These are phyloP conservation scores for Myxozyma nipponensis DNA, from an alignment of 805 yeast species.

Conservation along the genomic window DNA sequence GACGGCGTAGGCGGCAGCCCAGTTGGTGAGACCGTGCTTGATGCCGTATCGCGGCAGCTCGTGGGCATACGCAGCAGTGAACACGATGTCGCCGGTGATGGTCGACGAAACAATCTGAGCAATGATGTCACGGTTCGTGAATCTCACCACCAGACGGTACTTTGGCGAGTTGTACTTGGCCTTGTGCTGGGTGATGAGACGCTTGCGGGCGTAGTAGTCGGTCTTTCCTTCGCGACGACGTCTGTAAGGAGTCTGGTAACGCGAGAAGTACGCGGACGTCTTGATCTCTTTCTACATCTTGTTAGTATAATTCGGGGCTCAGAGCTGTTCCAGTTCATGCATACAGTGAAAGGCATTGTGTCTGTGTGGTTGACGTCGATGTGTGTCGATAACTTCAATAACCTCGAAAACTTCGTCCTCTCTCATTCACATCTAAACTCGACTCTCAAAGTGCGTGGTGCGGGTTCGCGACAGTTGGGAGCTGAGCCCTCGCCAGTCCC, in stretches of 20 bases:
- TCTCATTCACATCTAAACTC: too few relatives aligned
- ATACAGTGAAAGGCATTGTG: conserved; percentile 29
- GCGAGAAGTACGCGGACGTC: conserved; percentile 94
- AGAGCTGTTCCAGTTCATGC: neutral
- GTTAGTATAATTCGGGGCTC: neutral
- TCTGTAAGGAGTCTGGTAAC: conserved; percentile 99
- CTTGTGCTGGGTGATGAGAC: conserved; percentile 99
- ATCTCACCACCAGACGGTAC: conserved; percentile 98
- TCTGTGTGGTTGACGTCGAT: too few relatives aligned
- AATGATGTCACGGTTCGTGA: conserved; percentile 99
- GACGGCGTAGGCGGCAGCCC: conserved; percentile 99
- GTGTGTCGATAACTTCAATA: too few relatives aligned
- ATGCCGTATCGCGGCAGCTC: conserved; percentile 98
- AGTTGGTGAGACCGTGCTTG: conserved; percentile 97
- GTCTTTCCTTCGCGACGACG: conserved; percentile 99
- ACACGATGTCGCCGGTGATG: conserved; percentile 93
- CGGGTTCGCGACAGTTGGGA: too few relatives aligned
- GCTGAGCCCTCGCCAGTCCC: too few relatives aligned
- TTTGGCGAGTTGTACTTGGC: conserved; percentile 99
- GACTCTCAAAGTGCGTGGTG: too few relatives aligned
- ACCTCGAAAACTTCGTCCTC: too few relatives aligned
- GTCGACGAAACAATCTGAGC: conserved; percentile 96
- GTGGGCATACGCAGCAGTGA: conserved; percentile 97
- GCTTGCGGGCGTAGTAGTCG: conserved; percentile 99
- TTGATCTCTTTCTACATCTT: conserved; percentile 43